Evolutionary conservation across 345 rosid species (phyloP), one percentile per base, ranked within the genome.

Genomic region (Salix brachista): DNA sequence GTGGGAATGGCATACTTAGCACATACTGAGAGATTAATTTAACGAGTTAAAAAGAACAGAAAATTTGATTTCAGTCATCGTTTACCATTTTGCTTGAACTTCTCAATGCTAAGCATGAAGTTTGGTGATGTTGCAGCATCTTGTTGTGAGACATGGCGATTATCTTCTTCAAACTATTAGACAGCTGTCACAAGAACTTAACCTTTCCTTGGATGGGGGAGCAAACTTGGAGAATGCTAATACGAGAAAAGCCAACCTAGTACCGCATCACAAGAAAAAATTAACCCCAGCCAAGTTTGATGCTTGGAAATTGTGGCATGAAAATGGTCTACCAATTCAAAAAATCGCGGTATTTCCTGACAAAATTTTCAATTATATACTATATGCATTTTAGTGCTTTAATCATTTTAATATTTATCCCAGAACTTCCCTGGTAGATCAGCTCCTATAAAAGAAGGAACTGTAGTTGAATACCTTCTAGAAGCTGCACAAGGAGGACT

Each of bases 291-390:
- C 87, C 1, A 87, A 87, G 77, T 72, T 41, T 46, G 87, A 84
- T 73, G 87, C 89, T 60, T 87, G 89, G 89, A 84, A 75, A 69
- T 75, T 80, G 85, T 87, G 89, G 89, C 78, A 75, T 66, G 83
- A 81, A 76, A 80, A 83, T 52, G 85, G 87, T 69, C 79, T 80
- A 21, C 73, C 89, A 44, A 52, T 87, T 65, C 77, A 80, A 44
- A 68, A 62, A 67, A 75, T 87, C 69, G 86, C 87, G 26, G 89
- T 87, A 84, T 69, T 83, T 81, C 18, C 71, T 64, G 66, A 69
- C 56, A 42, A 74, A 73, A 25, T 6, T 50, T 30, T 32, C 26
- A n/a, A 16, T 17, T 12, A 34, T 67, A 48, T 2, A 6, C 17
- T 66, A 19, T 77, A 50, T 69, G 60, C 41, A n/a, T 23, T 52